phyloP scores from a whole-genome alignment of 495 filamentous ascomycete genomes.

The Glonium stellatum region DNA sequence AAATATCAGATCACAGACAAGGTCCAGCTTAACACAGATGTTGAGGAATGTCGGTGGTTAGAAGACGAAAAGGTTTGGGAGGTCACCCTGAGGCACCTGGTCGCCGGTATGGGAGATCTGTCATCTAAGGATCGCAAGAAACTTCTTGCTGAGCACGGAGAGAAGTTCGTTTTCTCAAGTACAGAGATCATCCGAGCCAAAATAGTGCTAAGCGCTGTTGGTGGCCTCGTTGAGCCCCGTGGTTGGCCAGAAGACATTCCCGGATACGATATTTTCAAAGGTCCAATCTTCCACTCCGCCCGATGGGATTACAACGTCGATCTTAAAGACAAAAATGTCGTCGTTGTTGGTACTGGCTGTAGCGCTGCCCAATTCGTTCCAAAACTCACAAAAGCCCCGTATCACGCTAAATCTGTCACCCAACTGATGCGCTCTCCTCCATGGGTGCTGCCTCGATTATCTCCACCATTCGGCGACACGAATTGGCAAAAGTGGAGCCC shows the following conservation, averaged over 20 bases:
- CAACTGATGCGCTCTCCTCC: conserved; percentile 59
- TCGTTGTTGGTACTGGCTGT: conserved; percentile 35
- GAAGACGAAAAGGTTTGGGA: conserved; percentile 43
- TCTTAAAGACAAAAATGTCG: conserved; percentile 32
- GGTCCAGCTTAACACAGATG: conserved; percentile 52
- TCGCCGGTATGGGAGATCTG: conserved; percentile 33
- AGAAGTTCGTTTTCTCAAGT: conserved; percentile 20
- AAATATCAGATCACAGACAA: conserved; percentile 53
- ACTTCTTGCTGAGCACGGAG: conserved; percentile 27
- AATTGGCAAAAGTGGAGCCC: conserved; percentile 42
- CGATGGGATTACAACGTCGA: conserved; percentile 31
- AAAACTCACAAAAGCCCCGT: conserved; percentile 27
- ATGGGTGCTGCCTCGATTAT: conserved; percentile 46
- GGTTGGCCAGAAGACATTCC: conserved; percentile 41
- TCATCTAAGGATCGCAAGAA: conserved; percentile 23
- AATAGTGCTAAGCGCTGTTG: conserved; percentile 45
- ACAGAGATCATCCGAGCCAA: conserved; percentile 34
- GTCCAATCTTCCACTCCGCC: conserved; percentile 30
- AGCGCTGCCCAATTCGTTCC: conserved; percentile 32
- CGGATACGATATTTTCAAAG: conserved; percentile 29
- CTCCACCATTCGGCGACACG: conserved; percentile 35
- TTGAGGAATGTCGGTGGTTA: conserved; percentile 53
- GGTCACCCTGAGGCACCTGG: conserved; percentile 28
- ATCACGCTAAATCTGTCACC: conserved; percentile 49
- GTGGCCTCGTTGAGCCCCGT: conserved; percentile 48